These are phyloP conservation scores for Acanthamoeba quina DNA, from an alignment of 208 protist species.

Conservation along the genomic window DNA sequence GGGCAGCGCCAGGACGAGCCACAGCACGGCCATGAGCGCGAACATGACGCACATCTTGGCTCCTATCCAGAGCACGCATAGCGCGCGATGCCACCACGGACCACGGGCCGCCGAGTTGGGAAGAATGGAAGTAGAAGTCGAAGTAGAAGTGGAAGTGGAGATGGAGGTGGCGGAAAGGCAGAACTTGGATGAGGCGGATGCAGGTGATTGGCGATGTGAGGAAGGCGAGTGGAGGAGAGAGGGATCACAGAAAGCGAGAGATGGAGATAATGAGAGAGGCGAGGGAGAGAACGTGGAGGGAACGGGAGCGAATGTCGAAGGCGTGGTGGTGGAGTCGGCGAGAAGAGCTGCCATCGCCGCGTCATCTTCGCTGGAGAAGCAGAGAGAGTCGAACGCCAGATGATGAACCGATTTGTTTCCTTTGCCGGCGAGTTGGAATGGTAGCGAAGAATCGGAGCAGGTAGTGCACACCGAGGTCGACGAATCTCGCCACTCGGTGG, in stretches of 20 bases:
- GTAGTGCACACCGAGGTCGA: background rate
- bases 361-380: background rate
- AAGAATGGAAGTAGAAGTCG: background rate
- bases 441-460: no score
- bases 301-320: background rate
- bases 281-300: background rate
- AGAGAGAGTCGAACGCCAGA: background rate
- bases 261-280: background rate
- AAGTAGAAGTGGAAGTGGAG: background rate
- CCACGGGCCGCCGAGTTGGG: background rate
- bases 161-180: no score
- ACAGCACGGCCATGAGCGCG: slow-evolving; percentile 9
- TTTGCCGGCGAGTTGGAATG: no score
- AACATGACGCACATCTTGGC: slow-evolving; percentile 55
- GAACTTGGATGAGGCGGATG: no score
- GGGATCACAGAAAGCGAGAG: background rate
- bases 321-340: background rate
- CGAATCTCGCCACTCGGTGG: background rate
- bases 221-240: background rate
- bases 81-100: background rate
- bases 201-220: no score
- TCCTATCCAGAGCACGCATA: background rate
- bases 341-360: background rate
- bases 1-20: slow-evolving; percentile 20
- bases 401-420: background rate